Base-by-base conservation (phyloP, 2,329 filamentous ascomycete species). In the Hypoxylon sp. region DNA sequence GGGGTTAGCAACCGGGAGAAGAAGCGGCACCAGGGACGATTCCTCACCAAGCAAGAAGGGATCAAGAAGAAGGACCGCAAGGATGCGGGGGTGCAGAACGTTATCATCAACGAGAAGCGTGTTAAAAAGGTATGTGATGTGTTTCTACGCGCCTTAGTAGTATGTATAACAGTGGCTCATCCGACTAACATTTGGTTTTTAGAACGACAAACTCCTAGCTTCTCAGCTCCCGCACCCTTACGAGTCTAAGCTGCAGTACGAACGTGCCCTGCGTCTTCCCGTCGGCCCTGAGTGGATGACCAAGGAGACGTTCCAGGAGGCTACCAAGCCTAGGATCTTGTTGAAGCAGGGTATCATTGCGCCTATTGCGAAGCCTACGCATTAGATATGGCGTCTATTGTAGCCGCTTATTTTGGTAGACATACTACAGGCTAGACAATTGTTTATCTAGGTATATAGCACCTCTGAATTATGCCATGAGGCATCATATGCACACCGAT, bases 211-310 rank as follows among this genome's bases (percentile, higher is more conserved):
- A 68, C 97, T 96, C 67, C 80, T 96, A 64, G 92, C 94, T 12
- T 84, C 86, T 6, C 83, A 85, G 63, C 77, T 99, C 40, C 94
- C 94, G 38, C 90, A 95, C 73, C 87, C 86, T n/a, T 97, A 91
- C 71, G 93, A 97, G 78, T 90, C 82, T 19, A 82, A 81, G 62
- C 82, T 89, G 67, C 91, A 97, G 77, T 97, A 97, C 73, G 94
- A 99, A 78, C 79, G 93, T 40, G 89, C 88, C 59, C 76, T 97
- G 51, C 81, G 93, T 31, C 74, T 97, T 61, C 94, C 94, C 1
- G 84, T 97, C 54, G 94, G 94, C 1, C 90, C 89, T 11, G 93
- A 99, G 73, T 99, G 93, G 92, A 86, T 87, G 62, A 97, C 93
- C n/a, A 97, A 96, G 81, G 86, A 91, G 76, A 91, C 89, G 9